Evolutionary conservation across 2,329 filamentous ascomycete species (phyloP).

Genomic region (Colletotrichum sojae): DNA sequence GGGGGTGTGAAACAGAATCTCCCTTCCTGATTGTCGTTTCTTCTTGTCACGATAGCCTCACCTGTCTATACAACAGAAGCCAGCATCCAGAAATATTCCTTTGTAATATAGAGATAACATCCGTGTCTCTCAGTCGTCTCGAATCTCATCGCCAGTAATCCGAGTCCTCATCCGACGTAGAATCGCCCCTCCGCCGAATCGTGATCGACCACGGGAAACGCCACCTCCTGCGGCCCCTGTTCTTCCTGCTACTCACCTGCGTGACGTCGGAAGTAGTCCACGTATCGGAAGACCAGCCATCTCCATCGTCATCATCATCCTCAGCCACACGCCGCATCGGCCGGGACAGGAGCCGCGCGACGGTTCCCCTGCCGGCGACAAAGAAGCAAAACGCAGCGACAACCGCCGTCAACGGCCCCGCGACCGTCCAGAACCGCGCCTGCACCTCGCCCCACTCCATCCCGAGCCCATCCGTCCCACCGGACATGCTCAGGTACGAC

Average conservation of each 20-base stretch:
- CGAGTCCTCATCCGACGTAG: neutral
- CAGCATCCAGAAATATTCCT: too few relatives aligned
- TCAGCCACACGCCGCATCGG: neutral
- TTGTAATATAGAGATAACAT: too few relatives aligned
- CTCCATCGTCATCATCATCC: neutral
- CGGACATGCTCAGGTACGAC: conserved; percentile 51
- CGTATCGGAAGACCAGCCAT: neutral
- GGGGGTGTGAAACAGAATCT: too few relatives aligned
- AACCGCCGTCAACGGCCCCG: conserved; percentile 31
- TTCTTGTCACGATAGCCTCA: too few relatives aligned
- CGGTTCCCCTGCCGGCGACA: neutral
- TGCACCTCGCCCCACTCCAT: conserved; percentile 32
- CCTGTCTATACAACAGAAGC: too few relatives aligned
- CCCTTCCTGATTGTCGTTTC: too few relatives aligned
- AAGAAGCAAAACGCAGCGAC: conserved; percentile 29
- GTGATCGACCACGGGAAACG: neutral
- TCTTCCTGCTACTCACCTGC: neutral
- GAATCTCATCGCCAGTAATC: neutral
- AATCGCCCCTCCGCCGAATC: neutral
- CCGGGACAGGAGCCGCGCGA: neutral
- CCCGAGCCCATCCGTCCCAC: conserved; percentile 17
- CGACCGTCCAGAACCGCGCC: conserved; percentile 38
- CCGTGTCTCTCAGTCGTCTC: neutral
- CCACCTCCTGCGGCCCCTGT: neutral
- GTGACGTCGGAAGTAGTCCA: neutral